These are phyloP conservation scores for Salvia hispanica DNA, from an alignment of 257 asterid genomes.

Conservation along the genomic window DNA sequence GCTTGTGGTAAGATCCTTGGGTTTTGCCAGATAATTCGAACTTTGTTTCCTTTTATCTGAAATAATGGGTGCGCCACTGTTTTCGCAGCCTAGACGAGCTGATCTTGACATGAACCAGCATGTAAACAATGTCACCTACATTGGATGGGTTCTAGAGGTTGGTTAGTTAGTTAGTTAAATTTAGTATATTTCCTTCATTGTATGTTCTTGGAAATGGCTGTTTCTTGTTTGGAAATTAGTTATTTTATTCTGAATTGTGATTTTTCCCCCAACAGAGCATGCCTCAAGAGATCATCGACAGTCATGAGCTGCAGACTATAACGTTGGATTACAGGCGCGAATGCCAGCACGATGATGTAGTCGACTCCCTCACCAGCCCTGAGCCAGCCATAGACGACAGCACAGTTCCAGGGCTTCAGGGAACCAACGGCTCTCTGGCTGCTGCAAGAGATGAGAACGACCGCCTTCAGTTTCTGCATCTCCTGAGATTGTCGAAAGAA, in stretches of 20 bases:
- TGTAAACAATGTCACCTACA: slow-evolving; percentile 89
- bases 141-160: slow-evolving; percentile 98
- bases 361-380: slow-evolving; percentile 86
- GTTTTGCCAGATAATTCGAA: neutral
- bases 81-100: slow-evolving; percentile 83
- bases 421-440: slow-evolving; percentile 56
- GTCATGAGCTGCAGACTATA: slow-evolving; percentile 76
- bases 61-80: slow-evolving; percentile 8
- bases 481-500: slow-evolving; percentile 62
- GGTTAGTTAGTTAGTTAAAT: slow-evolving; percentile 20
- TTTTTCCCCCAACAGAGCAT: slow-evolving; percentile 59
- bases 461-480: slow-evolving; percentile 53
- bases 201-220: neutral
- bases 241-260: neutral
- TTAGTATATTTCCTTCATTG: neutral
- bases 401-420: slow-evolving; percentile 38
- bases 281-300: slow-evolving; percentile 79
- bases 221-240: neutral
- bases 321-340: slow-evolving; percentile 94
- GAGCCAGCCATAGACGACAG: slow-evolving; percentile 41
- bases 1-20: slow-evolving; percentile 63
- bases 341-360: slow-evolving; percentile 83
- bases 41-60: neutral
- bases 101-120: slow-evolving; percentile 97
- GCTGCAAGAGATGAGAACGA: slow-evolving; percentile 38